phyloP scores from a whole-genome alignment of 2,329 filamentous ascomycete genomes.

The Hypoxylon sp. region DNA sequence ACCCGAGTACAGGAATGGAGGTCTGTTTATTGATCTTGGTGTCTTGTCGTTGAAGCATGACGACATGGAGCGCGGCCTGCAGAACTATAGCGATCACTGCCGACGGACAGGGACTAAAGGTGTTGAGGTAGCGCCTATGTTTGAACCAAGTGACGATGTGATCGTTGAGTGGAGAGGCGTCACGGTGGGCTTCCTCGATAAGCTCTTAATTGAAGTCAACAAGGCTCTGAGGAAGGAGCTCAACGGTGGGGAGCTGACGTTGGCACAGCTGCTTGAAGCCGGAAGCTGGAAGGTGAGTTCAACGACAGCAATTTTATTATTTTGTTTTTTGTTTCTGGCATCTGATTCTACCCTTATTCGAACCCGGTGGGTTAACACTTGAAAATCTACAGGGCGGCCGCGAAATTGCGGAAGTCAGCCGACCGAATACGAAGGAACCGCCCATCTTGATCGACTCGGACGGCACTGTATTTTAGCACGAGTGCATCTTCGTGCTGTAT shows the following conservation, averaged over 20 bases:
- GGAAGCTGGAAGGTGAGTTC: slow-evolving; percentile 89
- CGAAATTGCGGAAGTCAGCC: slow-evolving; percentile 94
- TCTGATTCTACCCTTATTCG: slow-evolving; percentile 33
- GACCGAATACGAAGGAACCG: slow-evolving; percentile 95
- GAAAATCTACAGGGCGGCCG: slow-evolving; percentile 77
- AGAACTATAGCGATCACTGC: slow-evolving; percentile 78
- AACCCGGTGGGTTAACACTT: slow-evolving; percentile 37
- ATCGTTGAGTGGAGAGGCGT: slow-evolving; percentile 85
- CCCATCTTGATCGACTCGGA: slow-evolving; percentile 97
- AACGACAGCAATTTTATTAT: not conserved
- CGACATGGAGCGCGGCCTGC: slow-evolving; percentile 79
- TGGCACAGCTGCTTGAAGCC: slow-evolving; percentile 93
- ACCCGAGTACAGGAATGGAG: slow-evolving; percentile 93
- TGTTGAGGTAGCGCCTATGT: slow-evolving; percentile 75
- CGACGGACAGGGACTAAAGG: slow-evolving; percentile 76
- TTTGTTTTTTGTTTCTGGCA: too few species aligned
- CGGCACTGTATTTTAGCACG: slow-evolving; percentile 87
- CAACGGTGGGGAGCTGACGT: slow-evolving; percentile 77
- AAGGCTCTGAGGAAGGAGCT: slow-evolving; percentile 76
- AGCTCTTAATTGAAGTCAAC: slow-evolving; percentile 75
- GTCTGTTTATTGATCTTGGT: slow-evolving; percentile 87
- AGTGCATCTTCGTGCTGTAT: slow-evolving; percentile 2
- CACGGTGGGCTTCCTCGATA: slow-evolving; percentile 81
- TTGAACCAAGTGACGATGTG: slow-evolving; percentile 80
- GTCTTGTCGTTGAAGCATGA: slow-evolving; percentile 81